Percentiles rank a stretch among this genome's conserved stretches.
Conservation (phyloP, 345 rosid genomes). For the Linum trigynum region DNA sequence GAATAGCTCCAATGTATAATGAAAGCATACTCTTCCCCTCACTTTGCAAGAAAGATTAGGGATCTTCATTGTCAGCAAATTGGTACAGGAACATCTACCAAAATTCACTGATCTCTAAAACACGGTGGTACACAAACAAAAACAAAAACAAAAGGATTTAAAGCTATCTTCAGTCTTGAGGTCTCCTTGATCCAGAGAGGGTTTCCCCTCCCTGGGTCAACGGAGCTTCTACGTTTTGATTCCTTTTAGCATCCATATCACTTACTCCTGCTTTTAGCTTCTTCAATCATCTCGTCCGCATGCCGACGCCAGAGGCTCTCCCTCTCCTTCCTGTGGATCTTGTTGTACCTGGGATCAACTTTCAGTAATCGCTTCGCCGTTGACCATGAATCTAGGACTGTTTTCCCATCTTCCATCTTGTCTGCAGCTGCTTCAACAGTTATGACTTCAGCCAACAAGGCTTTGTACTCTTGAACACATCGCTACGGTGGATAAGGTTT, state of each 20-base stretch:
- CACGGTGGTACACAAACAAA: no score
- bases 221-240: conserved; percentile 38
- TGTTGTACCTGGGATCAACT: conserved; percentile 65
- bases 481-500: conserved; percentile 30
- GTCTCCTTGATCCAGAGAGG: conserved; percentile 39
- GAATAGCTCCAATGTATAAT: neutral
- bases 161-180: conserved; percentile 31
- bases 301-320: conserved; percentile 69
- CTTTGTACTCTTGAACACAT: conserved; percentile 55
- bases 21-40: neutral
- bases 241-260: conserved; percentile 32
- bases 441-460: conserved; percentile 58
- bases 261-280: conserved; percentile 41
- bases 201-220: conserved; percentile 31
- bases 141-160: neutral
- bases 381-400: conserved; percentile 84
- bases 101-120: neutral
- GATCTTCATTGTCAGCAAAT: neutral
- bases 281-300: conserved; percentile 46
- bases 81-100: neutral
- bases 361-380: conserved; percentile 70
- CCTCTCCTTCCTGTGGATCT: conserved; percentile 79
- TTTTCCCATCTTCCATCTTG: conserved; percentile 63
- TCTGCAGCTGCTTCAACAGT: conserved; percentile 60
- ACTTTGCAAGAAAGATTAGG: neutral